Conservation (phyloP, 768 basidiomycete genomes). For the Cantharellus anzutake region DNA sequence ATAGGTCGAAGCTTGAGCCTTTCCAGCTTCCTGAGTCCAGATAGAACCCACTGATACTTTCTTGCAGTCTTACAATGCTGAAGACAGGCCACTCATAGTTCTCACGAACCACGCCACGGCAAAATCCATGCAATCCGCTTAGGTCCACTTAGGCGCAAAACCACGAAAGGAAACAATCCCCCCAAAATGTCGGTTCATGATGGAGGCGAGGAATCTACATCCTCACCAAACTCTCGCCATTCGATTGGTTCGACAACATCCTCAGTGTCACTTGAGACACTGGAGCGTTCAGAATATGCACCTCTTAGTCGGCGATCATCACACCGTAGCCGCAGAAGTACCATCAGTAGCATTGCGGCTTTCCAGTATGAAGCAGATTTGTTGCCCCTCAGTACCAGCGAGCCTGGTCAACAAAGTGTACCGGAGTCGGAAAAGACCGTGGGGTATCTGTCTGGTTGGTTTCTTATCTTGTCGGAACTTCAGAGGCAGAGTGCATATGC, state of each 20-base stretch:
- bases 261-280: background rate
- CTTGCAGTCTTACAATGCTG: too few species aligned
- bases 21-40: too few species aligned
- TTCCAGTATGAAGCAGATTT: background rate
- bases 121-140: too few species aligned
- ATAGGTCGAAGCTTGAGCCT: too few species aligned
- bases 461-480: background rate
- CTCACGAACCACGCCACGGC: too few species aligned
- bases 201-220: background rate
- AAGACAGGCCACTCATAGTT: too few species aligned
- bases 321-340: background rate
- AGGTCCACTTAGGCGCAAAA: too few species aligned
- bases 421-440: background rate
- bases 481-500: background rate
- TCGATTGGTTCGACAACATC: background rate
- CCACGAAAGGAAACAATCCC: too few species aligned
- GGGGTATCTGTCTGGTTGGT: background rate
- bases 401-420: background rate
- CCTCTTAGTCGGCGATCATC: background rate
- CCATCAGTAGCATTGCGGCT: background rate
- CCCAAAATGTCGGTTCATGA: too few species aligned
- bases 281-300: background rate
- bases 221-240: background rate
- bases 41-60: too few species aligned
- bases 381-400: background rate